Base-by-base conservation (phyloP, 2,329 filamentous ascomycete genomes). In the Coniochaeta sp. region DNA sequence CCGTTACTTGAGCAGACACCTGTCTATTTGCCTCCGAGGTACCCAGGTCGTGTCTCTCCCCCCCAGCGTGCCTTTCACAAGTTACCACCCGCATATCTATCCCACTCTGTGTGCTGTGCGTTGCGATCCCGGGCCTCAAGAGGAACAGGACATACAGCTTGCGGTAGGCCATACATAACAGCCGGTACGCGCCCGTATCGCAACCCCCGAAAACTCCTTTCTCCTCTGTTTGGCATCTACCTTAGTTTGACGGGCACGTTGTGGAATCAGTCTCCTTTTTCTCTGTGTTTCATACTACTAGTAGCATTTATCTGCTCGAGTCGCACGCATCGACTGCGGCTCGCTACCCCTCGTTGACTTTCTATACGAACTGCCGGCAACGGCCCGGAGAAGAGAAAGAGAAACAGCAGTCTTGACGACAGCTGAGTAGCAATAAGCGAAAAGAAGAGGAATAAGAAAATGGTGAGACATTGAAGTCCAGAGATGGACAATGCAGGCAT, bases 161-260 rank as follows among this genome's bases (percentile, higher is more conserved):
- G 22, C 22, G 44, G 9, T n/a, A 12, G 47, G 61, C 67, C 68
- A 72, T 80, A 81, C 78, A 80, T 81, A 81, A 80, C 75, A 70
- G 68, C 66, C 71, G 70, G 70, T 76, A 78, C 72, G 73, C 77
- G 76, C 78, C 78, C 76, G 67, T 67, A 62, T 64, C 65, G 58
- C 64, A 22, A 52, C 70, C 69, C n/a, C 69, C 68, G 65, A 69
- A 67, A 64, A 67, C 65, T 67, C 70, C 63, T 62, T 71, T 70
- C 70, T 71, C 65, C 70, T 69, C 71, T 69, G 67, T 76, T 77
- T 77, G 76, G 76, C 71, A 71, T 72, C 70, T 64, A 70, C 64
- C 68, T 68, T 67, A 69, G 19, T 17, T 38, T 31, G 31, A 57
- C 17, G 54, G 34, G 54, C 54, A 57, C 47, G 47, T 31, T 9